Percentiles rank a stretch among this genome's conserved stretches.
These are phyloP conservation scores for Fusarium austroafricanum DNA, from an alignment of 2,329 filamentous ascomycete species.

Conservation along the genomic window DNA sequence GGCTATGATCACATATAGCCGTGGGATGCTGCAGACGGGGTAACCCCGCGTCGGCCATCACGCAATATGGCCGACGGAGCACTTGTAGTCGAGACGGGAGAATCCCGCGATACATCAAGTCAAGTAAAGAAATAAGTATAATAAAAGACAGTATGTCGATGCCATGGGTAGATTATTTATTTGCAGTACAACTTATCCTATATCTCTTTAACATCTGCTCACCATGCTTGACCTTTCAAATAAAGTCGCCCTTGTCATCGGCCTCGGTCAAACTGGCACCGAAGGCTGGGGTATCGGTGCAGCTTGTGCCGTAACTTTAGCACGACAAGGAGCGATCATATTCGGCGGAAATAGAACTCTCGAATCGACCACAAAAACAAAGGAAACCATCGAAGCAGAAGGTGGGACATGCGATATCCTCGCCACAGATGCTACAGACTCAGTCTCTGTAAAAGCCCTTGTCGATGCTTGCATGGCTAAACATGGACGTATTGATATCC, in stretches of 20 bases:
- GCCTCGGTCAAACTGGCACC: constrained; percentile 57
- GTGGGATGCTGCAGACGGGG: constrained; percentile 26
- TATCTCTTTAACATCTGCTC: accelerated
- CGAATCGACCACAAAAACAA: constrained; percentile 54
- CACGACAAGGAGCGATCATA: constrained; percentile 60
- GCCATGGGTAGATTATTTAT: accelerated
- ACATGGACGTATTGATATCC: constrained; percentile 68
- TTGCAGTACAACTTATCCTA: background rate
- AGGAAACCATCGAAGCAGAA: constrained; percentile 51
- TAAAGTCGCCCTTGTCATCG: constrained; percentile 60
- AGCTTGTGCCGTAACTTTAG: constrained; percentile 60
- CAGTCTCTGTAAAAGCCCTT: constrained; percentile 62
- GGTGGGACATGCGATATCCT: constrained; percentile 55
- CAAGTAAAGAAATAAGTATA: background rate
- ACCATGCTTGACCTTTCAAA: constrained; percentile 54
- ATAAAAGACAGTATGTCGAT: background rate
- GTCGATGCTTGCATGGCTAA: constrained; percentile 63
- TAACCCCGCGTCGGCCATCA: constrained; percentile 36
- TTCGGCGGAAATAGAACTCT: constrained; percentile 64
- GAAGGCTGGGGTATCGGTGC: constrained; percentile 64
- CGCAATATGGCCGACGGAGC: constrained; percentile 34
- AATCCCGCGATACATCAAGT: background rate
- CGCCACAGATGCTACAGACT: constrained; percentile 63
- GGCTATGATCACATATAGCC: constrained; percentile 20
- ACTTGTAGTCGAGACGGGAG: background rate